A percentile compares a stretch with the other conserved stretches of the same genome.
Conservation (phyloP, 257 asterid species). For the Capsicum rhomboideum region DNA sequence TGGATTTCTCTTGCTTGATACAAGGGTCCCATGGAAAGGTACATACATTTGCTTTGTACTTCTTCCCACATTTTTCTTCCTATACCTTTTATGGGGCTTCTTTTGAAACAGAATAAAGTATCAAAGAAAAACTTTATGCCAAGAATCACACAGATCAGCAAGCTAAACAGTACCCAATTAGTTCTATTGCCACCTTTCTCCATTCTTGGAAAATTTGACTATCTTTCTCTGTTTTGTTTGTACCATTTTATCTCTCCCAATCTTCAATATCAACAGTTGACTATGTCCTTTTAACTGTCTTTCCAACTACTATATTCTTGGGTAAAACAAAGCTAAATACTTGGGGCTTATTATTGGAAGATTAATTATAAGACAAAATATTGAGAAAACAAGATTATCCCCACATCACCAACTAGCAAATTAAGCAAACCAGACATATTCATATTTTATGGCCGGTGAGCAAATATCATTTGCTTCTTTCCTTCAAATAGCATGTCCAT, state of each 20-base stretch:
- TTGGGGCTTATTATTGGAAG: not conserved
- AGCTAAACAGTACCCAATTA: not conserved
- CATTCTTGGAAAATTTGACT: slow-evolving; percentile 1
- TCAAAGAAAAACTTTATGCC: not conserved
- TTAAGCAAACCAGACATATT: not conserved
- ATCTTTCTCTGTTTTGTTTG: not conserved
- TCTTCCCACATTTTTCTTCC: not conserved
- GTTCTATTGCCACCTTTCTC: not conserved
- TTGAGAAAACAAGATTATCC: not conserved
- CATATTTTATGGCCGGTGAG: slow-evolving; percentile 10
- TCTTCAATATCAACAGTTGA: not conserved
- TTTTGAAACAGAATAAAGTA: not conserved
- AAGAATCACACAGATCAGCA: not conserved
- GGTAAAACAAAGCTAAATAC: not conserved
- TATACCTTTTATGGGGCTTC: not conserved
- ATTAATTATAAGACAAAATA: not conserved
- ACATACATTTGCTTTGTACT: not conserved
- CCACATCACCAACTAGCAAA: not conserved
- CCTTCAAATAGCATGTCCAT: slow-evolving; percentile 20
- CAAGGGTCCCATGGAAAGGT: slow-evolving; percentile 2
- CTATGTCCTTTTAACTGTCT: not conserved
- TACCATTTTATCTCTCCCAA: not conserved
- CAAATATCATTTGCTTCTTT: not conserved
- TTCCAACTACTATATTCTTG: not conserved
- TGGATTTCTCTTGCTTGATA: not conserved